Evolutionary conservation across 1,284 basidiomycete species (phyloP).

Genomic region (Trichosporon coremiiforme): DNA sequence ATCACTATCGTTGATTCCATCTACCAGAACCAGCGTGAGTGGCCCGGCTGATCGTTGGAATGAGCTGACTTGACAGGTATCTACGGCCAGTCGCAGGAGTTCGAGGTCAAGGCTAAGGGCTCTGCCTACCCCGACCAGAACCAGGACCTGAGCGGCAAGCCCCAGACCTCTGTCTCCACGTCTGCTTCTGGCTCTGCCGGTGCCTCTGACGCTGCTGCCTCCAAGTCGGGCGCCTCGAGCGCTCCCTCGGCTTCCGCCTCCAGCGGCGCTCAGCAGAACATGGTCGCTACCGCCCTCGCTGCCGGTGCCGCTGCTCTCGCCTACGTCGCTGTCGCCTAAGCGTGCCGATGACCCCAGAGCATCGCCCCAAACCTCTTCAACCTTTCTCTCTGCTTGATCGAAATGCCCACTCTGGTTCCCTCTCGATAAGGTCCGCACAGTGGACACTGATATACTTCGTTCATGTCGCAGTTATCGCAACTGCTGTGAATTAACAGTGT

Average conservation of each 20-base stretch:
- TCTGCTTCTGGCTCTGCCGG: neutral
- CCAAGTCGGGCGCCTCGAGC: constrained; percentile 5
- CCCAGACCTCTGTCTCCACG: neutral
- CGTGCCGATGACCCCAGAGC: neutral
- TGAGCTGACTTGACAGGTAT: neutral
- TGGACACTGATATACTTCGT: constrained; percentile 10
- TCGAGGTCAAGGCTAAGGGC: constrained; percentile 17
- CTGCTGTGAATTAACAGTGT: constrained; percentile 7
- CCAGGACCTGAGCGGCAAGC: constrained; percentile 13
- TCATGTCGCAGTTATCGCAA: neutral
- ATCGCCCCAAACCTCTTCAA: neutral
- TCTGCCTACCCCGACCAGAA: constrained; percentile 18
- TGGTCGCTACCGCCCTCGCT: neutral
- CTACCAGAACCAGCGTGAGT: constrained; percentile 17
- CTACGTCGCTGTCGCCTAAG: constrained; percentile 13
- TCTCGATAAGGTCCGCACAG: constrained; percentile 1
- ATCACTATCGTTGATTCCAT: constrained; percentile 6
- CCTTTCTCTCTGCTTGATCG: constrained; percentile 1
- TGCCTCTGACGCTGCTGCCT: neutral
- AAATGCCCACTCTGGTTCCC: constrained; percentile 6
- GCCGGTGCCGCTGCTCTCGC: constrained; percentile 15
- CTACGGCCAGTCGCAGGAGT: constrained; percentile 12
- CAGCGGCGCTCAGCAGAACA: constrained; percentile 13
- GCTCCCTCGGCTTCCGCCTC: neutral
- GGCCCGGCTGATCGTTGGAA: neutral